phyloP scores from a whole-genome alignment of 352 stramenopile species.

The Peronospora farinosa region DNA sequence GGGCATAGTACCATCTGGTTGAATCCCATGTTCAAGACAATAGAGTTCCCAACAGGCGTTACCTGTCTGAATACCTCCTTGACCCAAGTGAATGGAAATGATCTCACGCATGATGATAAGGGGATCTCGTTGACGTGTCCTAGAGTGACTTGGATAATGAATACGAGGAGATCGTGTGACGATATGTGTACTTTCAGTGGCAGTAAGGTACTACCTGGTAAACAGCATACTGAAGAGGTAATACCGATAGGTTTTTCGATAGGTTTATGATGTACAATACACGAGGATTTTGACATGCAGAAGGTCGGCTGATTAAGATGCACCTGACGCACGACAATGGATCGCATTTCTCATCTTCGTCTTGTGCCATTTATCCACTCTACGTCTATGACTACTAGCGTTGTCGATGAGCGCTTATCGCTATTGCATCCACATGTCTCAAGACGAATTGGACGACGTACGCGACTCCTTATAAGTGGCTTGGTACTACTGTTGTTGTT shows the following conservation, averaged over 20 bases:
- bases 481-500: conserved; percentile 18
- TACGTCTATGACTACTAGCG: conserved; percentile 3
- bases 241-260: neutral
- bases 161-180: conserved; percentile 78
- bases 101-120: conserved; percentile 94
- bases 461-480: conserved; percentile 14
- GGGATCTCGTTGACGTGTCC: conserved; percentile 80
- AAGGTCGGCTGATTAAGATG: conserved; percentile 25
- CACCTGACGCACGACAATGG: conserved; percentile 28
- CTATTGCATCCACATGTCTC: conserved; percentile 12
- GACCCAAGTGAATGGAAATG: conserved; percentile 95
- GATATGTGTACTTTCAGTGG: neutral
- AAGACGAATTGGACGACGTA: conserved; percentile 5
- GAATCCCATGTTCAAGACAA: conserved; percentile 66
- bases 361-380: neutral
- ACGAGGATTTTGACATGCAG: neutral
- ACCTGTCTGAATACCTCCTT: conserved; percentile 80
- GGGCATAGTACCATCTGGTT: conserved; percentile 24
- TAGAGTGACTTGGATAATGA: conserved; percentile 5
- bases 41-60: conserved; percentile 87
- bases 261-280: neutral
- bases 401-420: conserved; percentile 13
- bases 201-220: neutral
- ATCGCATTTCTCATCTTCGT: conserved; percentile 5
- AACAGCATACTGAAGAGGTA: neutral